Evolutionary conservation across 1,139 yeast species (phyloP).

Genomic region (Suhomyces maxii): DNA sequence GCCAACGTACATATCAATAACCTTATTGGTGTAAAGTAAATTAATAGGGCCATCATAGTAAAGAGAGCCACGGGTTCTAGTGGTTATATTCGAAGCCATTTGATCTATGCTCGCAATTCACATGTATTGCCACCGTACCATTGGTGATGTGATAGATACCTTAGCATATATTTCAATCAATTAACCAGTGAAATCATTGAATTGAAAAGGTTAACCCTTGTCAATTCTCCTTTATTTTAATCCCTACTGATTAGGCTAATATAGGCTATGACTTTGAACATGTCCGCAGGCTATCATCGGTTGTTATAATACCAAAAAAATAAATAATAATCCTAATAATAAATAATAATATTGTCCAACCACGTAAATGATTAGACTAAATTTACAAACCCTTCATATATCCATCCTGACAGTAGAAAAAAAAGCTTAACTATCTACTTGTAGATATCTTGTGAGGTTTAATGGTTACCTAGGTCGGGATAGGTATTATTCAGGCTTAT

Average conservation of each 20-base stretch:
- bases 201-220: too few relatives aligned
- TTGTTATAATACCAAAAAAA: constrained; percentile 6
- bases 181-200: too few relatives aligned
- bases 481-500: too few relatives aligned
- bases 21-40: constrained; percentile 1
- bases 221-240: too few relatives aligned
- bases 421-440: too few relatives aligned
- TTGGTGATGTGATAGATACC: too few relatives aligned
- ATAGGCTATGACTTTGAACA: constrained; percentile 6
- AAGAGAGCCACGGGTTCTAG: not conserved
- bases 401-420: not conserved
- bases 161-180: too few relatives aligned
- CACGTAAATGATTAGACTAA: constrained; percentile 6
- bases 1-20: not conserved
- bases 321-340: not conserved
- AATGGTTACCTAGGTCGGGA: not conserved
- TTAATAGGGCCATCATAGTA: constrained; percentile 4
- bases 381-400: not conserved
- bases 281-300: constrained; percentile 6
- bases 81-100: not conserved
- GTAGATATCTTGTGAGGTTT: not conserved
- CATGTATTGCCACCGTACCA: not conserved
- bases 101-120: not conserved
- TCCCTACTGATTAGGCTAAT: constrained; percentile 3
- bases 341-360: constrained; percentile 5